phyloP scores from a whole-genome alignment of 257 asterid species.

The Solanum chmielewskii region DNA sequence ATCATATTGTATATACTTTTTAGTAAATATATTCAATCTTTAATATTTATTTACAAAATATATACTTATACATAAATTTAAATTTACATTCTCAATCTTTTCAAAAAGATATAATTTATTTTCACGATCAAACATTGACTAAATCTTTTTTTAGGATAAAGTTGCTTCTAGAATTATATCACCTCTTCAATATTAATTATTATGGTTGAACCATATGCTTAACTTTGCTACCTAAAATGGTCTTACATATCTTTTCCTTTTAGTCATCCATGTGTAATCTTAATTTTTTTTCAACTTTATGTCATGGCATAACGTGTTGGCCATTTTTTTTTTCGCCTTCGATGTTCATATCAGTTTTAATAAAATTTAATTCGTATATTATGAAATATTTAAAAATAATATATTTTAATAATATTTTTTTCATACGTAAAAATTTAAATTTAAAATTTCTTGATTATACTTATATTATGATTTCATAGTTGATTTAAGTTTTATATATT shows the following conservation, averaged over 20 bases:
- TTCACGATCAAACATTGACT: not conserved
- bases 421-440: fast-evolving
- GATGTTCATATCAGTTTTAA: fast-evolving
- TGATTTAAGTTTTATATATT: not conserved
- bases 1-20: too few species aligned
- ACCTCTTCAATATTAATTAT: not conserved
- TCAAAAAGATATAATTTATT: too few species aligned
- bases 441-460: too few species aligned
- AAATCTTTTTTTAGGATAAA: not conserved
- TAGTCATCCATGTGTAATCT: not conserved
- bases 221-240: not conserved
- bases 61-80: too few species aligned
- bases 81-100: too few species aligned
- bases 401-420: fast-evolving
- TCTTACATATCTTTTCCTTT: not conserved
- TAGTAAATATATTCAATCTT: too few species aligned
- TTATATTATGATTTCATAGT: not conserved
- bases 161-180: not conserved
- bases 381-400: fast-evolving
- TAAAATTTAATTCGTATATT: too few species aligned
- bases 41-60: too few species aligned
- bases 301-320: not conserved
- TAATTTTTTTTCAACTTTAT: not conserved
- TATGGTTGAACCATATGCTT: not conserved
- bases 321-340: not conserved